These are phyloP conservation scores for Chalciporus chontae DNA, from an alignment of 768 basidiomycete species.

Conservation along the genomic window DNA sequence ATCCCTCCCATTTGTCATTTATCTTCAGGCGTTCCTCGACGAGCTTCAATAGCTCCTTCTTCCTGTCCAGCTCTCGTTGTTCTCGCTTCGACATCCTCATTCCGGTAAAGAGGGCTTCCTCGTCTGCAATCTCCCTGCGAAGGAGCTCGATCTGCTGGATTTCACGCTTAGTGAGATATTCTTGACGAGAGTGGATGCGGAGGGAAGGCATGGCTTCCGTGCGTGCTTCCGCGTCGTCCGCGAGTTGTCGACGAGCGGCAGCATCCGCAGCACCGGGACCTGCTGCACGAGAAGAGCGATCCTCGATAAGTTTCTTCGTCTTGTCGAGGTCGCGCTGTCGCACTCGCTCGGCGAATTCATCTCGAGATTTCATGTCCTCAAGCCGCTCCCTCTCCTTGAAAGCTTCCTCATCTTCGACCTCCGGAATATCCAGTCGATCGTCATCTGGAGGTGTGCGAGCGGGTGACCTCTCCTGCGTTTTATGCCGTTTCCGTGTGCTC, in stretches of 20 bases:
- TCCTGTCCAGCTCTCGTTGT: conserved; percentile 73
- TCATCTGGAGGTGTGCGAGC: conserved; percentile 31
- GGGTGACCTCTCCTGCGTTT: conserved; percentile 38
- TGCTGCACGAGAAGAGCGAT: conserved; percentile 74
- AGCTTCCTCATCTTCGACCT: conserved; percentile 79
- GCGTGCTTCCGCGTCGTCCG: conserved; percentile 69
- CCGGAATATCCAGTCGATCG: conserved; percentile 39
- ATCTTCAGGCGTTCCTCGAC: conserved; percentile 94
- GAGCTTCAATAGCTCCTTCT: conserved; percentile 87
- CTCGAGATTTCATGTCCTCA: conserved; percentile 81
- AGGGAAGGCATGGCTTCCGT: conserved; percentile 60
- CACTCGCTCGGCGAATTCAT: conserved; percentile 90
- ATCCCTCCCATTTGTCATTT: conserved; percentile 94
- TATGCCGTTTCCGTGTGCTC: conserved; percentile 60
- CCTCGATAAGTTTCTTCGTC: conserved; percentile 89
- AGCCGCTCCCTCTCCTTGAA: conserved; percentile 70
- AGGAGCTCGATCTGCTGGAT: conserved; percentile 92
- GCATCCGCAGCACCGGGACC: conserved; percentile 77
- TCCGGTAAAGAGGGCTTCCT: conserved; percentile 84
- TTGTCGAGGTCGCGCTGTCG: conserved; percentile 76
- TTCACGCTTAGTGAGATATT: conserved; percentile 96
- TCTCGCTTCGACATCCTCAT: conserved; percentile 90
- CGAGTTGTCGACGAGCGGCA: conserved; percentile 72
- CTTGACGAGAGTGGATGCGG: conserved; percentile 86
- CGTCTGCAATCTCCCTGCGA: conserved; percentile 90